Conservation (phyloP, 164 flowering plant species). For the Magnolia kwangsiensis region DNA sequence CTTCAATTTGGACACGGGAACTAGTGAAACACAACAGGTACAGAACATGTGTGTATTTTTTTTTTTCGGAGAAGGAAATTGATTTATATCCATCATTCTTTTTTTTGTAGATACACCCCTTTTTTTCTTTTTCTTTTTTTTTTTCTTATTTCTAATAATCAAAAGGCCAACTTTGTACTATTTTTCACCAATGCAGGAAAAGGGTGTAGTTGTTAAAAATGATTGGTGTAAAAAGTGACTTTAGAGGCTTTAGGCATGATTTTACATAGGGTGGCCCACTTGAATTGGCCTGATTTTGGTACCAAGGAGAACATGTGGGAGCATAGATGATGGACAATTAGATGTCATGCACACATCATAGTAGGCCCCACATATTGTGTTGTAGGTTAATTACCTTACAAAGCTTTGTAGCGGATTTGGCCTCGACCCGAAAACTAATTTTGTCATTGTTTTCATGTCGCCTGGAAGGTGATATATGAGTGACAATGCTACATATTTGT, state of each 20-base stretch:
- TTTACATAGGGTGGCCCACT: too few species aligned
- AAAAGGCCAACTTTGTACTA: neutral
- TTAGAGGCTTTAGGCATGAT: too few species aligned
- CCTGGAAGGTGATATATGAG: neutral
- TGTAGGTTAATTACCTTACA: neutral
- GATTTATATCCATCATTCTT: neutral
- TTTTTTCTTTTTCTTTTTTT: too few species aligned
- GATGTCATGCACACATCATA: too few species aligned
- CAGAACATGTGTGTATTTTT: too few species aligned
- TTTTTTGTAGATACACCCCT: neutral
- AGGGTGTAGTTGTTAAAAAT: too few species aligned
- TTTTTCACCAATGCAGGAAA: neutral
- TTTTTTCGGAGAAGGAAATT: neutral
- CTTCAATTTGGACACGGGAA: conserved; percentile 45
- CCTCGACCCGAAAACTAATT: neutral
- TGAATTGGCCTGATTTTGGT: too few species aligned
- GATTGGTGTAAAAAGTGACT: too few species aligned
- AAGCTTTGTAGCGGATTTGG: neutral
- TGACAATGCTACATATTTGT: too few species aligned
- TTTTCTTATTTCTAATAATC: neutral
- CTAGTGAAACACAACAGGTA: conserved; percentile 37
- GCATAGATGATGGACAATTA: too few species aligned
- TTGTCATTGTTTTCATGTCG: neutral
- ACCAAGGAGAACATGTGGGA: too few species aligned
- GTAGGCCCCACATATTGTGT: too few species aligned